phyloP scores from a whole-genome alignment of 2,329 filamentous ascomycete species.

The Cladophialophora yegresii region DNA sequence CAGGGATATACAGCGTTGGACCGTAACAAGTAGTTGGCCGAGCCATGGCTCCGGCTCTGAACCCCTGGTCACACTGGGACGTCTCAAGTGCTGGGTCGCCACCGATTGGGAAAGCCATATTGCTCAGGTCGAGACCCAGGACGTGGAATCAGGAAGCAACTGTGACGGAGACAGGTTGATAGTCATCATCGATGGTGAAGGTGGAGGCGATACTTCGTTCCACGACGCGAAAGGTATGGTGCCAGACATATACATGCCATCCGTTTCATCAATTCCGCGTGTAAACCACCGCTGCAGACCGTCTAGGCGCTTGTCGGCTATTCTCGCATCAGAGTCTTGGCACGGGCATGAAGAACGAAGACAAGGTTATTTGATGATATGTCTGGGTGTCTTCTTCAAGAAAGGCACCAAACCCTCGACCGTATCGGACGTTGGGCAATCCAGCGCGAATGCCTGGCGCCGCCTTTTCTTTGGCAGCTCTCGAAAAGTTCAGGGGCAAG shows the following conservation, averaged over 20 bases:
- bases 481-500: slow-evolving; percentile 26
- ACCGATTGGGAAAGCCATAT: neutral
- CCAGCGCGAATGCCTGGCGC: slow-evolving; percentile 22
- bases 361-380: slow-evolving; percentile 34
- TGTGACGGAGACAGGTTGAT: neutral
- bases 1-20: neutral
- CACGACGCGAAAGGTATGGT: neutral
- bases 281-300: neutral
- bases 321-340: slow-evolving; percentile 28
- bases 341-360: slow-evolving; percentile 35
- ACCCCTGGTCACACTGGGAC: neutral
- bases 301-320: neutral
- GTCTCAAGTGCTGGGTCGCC: neutral
- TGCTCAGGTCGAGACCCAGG: neutral
- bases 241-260: neutral
- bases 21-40: slow-evolving; percentile 3
- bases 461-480: slow-evolving; percentile 20
- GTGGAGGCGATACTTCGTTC: neutral
- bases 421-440: slow-evolving; percentile 33
- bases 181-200: neutral
- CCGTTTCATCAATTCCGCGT: neutral
- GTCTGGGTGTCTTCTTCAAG: slow-evolving; percentile 32
- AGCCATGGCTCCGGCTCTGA: neutral
- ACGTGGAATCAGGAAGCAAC: neutral
- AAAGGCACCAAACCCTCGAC: slow-evolving; percentile 31